phyloP scores from a whole-genome alignment of 2,329 filamentous ascomycete genomes.

The Ramichloridium luteum region DNA sequence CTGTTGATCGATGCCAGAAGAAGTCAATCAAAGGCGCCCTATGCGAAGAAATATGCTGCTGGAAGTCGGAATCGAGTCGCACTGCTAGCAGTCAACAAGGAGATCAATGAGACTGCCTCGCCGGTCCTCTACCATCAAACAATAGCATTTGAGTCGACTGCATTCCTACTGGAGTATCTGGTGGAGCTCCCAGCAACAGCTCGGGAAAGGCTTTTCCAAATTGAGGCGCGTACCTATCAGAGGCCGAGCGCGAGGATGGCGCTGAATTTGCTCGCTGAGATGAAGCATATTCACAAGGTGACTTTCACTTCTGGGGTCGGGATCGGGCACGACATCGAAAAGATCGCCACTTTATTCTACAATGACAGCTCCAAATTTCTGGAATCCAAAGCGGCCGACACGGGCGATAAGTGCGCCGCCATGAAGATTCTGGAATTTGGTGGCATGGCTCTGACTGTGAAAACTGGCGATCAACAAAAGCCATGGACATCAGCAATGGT shows the following conservation, averaged over 20 bases:
- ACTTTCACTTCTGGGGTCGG: slow-evolving; percentile 20
- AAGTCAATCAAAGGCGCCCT: slow-evolving; percentile 15
- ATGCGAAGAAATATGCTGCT: slow-evolving; percentile 23
- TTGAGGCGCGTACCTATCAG: slow-evolving; percentile 22
- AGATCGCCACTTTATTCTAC: slow-evolving; percentile 25
- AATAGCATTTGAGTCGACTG: slow-evolving; percentile 23
- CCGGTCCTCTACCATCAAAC: slow-evolving; percentile 22
- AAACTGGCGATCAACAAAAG: slow-evolving; percentile 4
- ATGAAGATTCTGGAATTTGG: slow-evolving; percentile 22
- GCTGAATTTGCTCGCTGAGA: slow-evolving; percentile 23
- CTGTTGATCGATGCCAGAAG: slow-evolving; percentile 24
- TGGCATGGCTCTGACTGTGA: slow-evolving; percentile 17
- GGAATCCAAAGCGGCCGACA: slow-evolving; percentile 12
- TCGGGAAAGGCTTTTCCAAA: slow-evolving; percentile 13
- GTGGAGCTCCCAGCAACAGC: slow-evolving; percentile 13
- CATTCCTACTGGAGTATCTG: slow-evolving; percentile 24
- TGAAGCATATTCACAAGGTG: slow-evolving; percentile 18
- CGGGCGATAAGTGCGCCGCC: slow-evolving; percentile 17
- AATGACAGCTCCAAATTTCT: slow-evolving; percentile 24
- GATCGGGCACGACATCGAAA: slow-evolving; percentile 19
- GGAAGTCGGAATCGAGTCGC: slow-evolving; percentile 22
- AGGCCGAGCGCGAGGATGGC: slow-evolving; percentile 21
- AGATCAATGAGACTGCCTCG: slow-evolving; percentile 20
- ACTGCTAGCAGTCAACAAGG: slow-evolving; percentile 23
- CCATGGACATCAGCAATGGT: neutral